Percentiles rank a stretch among this genome's conserved stretches.
phyloP scores from a whole-genome alignment of 106 monocot species.

The Dendrobium chrysotoxum region DNA sequence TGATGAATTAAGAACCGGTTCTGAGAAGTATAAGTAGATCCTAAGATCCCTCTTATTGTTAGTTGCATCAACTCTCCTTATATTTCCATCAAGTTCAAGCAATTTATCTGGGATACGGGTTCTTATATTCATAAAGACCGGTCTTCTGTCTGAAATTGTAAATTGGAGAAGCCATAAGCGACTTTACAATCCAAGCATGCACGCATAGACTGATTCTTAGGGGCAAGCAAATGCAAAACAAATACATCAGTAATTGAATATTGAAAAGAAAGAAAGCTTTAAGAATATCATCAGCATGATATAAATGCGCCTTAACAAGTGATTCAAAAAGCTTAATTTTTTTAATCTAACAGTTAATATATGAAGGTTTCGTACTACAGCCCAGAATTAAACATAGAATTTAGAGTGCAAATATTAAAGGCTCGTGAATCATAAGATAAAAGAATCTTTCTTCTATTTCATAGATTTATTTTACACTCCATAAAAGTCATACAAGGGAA shows the following conservation, averaged over 20 bases:
- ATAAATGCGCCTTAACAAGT: not conserved
- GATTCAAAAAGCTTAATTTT: not conserved
- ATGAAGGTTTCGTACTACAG: not conserved
- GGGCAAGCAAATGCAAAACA: not conserved
- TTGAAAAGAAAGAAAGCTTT: not conserved
- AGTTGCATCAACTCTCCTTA: slow-evolving; percentile 71
- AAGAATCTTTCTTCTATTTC: not conserved
- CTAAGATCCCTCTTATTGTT: slow-evolving; percentile 48
- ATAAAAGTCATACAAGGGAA: not conserved
- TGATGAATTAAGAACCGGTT: slow-evolving; percentile 82
- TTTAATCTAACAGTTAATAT: not conserved
- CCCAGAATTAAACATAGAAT: not conserved
- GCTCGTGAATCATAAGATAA: not conserved
- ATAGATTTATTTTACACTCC: not conserved
- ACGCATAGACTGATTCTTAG: not conserved
- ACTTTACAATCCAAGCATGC: not conserved
- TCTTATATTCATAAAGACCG: slow-evolving; percentile 42
- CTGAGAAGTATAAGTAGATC: slow-evolving; percentile 75
- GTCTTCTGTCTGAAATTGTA: slow-evolving; percentile 68
- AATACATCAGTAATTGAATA: not conserved
- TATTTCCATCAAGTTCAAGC: slow-evolving; percentile 51
- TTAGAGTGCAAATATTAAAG: not conserved
- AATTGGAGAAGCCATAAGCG: not conserved
- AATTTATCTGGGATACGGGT: slow-evolving; percentile 52
- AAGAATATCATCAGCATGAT: not conserved